A percentile compares a stretch with the other conserved stretches of the same genome.
phyloP scores from a whole-genome alignment of 441 rosid species.

The Syzygium syzygioides region DNA sequence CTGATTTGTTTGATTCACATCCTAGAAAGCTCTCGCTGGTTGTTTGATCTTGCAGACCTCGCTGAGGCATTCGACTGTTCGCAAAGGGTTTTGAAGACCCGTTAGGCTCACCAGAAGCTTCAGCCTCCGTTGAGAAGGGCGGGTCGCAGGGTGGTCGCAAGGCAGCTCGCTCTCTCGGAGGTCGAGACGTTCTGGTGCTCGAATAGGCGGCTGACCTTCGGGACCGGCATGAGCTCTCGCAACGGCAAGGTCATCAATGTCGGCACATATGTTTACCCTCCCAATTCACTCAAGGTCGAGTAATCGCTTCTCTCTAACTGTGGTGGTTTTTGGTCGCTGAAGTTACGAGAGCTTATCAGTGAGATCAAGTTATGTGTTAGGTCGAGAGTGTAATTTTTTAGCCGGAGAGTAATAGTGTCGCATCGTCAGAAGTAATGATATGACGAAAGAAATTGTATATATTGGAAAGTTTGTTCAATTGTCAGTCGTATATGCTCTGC shows the following conservation, averaged over 20 bases:
- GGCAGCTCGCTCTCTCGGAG: constrained; percentile 44
- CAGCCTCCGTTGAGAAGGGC: no score
- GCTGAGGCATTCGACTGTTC: no score
- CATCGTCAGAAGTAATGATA: background rate
- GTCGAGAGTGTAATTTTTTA: background rate
- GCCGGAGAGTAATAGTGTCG: background rate
- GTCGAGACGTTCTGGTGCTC: constrained; percentile 60
- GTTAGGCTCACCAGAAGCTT: no score
- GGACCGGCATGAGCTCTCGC: constrained; percentile 74
- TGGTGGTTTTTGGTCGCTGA: background rate
- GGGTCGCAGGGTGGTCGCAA: constrained; percentile 58
- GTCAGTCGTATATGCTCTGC: background rate
- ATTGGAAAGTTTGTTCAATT: background rate
- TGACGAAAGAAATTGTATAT: background rate
- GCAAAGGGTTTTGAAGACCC: no score
- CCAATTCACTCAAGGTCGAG: constrained; percentile 55
- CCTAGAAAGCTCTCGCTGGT: no score
- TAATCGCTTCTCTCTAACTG: background rate
- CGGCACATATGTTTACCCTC: constrained; percentile 74
- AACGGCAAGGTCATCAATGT: constrained; percentile 84
- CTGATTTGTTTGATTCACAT: no score
- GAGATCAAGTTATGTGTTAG: background rate
- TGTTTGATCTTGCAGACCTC: no score
- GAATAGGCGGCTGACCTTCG: constrained; percentile 66
- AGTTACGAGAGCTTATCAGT: background rate